Evolutionary conservation across 164 flowering plant species (phyloP).

Genomic region (Magnolia sinica): DNA sequence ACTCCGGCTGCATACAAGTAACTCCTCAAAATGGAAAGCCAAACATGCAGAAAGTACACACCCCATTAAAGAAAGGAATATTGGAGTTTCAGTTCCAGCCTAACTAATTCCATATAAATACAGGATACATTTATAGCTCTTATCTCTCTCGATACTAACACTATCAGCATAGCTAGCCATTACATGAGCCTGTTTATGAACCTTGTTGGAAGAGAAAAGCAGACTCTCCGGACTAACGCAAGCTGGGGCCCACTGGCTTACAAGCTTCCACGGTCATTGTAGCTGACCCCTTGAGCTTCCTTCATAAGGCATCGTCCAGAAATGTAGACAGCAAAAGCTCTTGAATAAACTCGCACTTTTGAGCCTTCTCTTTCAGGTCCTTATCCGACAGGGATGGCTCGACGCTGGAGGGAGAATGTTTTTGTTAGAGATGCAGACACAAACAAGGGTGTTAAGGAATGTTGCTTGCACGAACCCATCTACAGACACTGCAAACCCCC

Average conservation of each 20-base stretch:
- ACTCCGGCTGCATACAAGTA: not conserved
- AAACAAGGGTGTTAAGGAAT: too few species aligned
- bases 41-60: not conserved
- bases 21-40: not conserved
- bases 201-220: not conserved
- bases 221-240: not conserved
- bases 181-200: not conserved
- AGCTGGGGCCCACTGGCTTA: not conserved
- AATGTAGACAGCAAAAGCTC: conserved; percentile 65
- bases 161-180: conserved; percentile 4
- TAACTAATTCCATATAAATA: not conserved
- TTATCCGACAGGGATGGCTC: conserved; percentile 36
- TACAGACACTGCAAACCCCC: too few species aligned
- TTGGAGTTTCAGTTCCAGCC: not conserved
- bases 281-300: not conserved
- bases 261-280: not conserved
- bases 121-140: not conserved
- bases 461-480: too few species aligned
- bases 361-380: conserved; percentile 56
- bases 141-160: not conserved
- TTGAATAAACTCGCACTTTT: conserved; percentile 56
- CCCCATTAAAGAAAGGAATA: not conserved
- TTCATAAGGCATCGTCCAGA: conserved; percentile 40
- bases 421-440: not conserved
- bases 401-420: not conserved